phyloP scores from a whole-genome alignment of 2,329 filamentous ascomycete species.

The Dactylonectria macrodidyma region DNA sequence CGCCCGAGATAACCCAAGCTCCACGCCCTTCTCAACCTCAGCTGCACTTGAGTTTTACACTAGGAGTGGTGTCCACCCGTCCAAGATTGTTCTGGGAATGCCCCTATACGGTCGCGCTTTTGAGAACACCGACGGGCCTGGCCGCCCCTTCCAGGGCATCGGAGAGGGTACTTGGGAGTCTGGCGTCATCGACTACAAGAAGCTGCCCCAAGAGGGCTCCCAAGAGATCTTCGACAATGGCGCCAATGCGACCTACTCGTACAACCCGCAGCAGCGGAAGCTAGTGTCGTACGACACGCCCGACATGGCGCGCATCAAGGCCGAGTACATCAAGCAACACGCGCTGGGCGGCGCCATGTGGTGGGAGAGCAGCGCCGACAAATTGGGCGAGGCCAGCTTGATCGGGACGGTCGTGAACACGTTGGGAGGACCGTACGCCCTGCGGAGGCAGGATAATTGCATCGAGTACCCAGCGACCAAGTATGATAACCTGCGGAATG shows the following conservation, averaged over 20 bases:
- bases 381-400: slow-evolving; percentile 74
- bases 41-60: slow-evolving; percentile 81
- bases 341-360: slow-evolving; percentile 94
- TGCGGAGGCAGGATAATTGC: slow-evolving; percentile 72
- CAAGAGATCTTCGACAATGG: slow-evolving; percentile 75
- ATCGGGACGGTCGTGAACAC: slow-evolving; percentile 75
- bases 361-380: slow-evolving; percentile 93
- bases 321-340: slow-evolving; percentile 76
- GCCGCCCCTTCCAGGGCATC: slow-evolving; percentile 77
- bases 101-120: slow-evolving; percentile 93
- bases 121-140: slow-evolving; percentile 81
- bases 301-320: slow-evolving; percentile 77
- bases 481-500: slow-evolving; percentile 78
- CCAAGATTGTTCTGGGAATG: slow-evolving; percentile 91
- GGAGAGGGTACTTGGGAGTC: slow-evolving; percentile 88
- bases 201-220: slow-evolving; percentile 78
- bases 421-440: slow-evolving; percentile 66
- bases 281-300: slow-evolving; percentile 88
- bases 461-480: slow-evolving; percentile 75
- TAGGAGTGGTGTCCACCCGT: slow-evolving; percentile 71
- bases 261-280: slow-evolving; percentile 72
- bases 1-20: slow-evolving; percentile 67
- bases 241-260: slow-evolving; percentile 83
- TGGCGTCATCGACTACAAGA: slow-evolving; percentile 92
- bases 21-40: slow-evolving; percentile 84